Base-by-base conservation (phyloP, 208 protist species). In the Trypanosoma cruzi region DNA sequence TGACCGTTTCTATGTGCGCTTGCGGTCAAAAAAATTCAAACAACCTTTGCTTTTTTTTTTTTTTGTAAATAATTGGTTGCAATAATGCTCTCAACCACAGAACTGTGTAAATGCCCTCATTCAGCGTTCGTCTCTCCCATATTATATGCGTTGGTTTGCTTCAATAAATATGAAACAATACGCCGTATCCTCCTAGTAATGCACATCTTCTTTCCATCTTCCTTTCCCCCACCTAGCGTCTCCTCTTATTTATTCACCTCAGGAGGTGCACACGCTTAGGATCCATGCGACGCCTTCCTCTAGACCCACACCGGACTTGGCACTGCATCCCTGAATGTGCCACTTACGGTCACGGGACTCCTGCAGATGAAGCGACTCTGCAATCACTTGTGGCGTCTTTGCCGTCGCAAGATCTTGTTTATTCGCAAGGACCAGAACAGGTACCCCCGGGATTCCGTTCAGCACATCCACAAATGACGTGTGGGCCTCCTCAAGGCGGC, bases 401-500 rank as follows among this genome's bases (percentile, higher is more conserved):
- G 97, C 90, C 0, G 94, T 92, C 20, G 94, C 90, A 32, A 99
- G 80, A 80, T 99, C 99, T 73, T 99, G 98, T 90, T 99, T 99
- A 84, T 99, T 99, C 18, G 99, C 99, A 57, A 99, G 96, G 32
- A 99, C 92, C 8, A 99, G 85, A 34, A 99, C 85, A 28, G 98
- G 97, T 22, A 98, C 98, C 8, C 89, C 93, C 8, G 97, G 96
- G 0, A 99, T 84, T 28, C 97, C 91, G 79, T 91, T 71, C 29
- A 99, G 77, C 0, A 99, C 82, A 52, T 93, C 79, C 13, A 85
- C 63, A 46, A 99, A 94, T 63, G 99, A 93, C 37, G 75, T 64
- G 46, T 94, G 85, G 52, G 97, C 96, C 71, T 99, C 97, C 50
- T 94, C 88, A 61, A 90, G 86, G 46, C 88, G 86, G 40, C 89